Conservation (phyloP, 1,284 basidiomycete species). For the Sanghuangporus weigelae region DNA sequence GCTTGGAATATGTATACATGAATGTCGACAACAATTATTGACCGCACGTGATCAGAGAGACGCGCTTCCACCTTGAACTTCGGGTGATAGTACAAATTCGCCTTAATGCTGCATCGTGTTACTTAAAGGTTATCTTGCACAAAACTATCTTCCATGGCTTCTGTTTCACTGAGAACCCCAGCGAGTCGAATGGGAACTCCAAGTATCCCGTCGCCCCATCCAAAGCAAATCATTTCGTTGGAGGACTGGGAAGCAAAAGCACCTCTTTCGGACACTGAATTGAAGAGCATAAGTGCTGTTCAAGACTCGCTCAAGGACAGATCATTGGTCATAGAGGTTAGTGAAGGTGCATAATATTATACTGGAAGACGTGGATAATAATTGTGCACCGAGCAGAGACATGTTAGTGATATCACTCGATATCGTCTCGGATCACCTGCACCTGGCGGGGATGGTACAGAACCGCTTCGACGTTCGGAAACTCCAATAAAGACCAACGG, state of each 20-base stretch:
- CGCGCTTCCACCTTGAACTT: no score
- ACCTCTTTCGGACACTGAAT: constrained; percentile 66
- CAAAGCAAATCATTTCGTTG: constrained; percentile 46
- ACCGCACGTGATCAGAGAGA: not conserved
- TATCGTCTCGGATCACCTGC: constrained; percentile 14
- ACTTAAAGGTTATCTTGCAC: not conserved
- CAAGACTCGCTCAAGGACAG: constrained; percentile 59
- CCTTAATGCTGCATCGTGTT: not conserved
- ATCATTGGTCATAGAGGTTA: constrained; percentile 69
- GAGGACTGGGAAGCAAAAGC: constrained; percentile 89
- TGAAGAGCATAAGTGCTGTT: constrained; percentile 59
- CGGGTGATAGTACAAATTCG: no score
- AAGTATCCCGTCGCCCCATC: constrained; percentile 25
- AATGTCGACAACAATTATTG: not conserved
- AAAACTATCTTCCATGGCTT: not conserved
- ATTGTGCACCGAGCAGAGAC: not conserved
- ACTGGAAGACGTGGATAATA: not conserved
- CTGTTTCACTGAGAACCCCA: not conserved
- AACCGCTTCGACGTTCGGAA: constrained; percentile 35
- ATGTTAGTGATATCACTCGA: constrained; percentile 7
- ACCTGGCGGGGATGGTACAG: constrained; percentile 29
- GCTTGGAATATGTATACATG: no score
- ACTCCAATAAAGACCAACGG: constrained; percentile 34
- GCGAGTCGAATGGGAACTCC: constrained; percentile 6
- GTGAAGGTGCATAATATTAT: constrained; percentile 18